Percentiles rank a stretch among this genome's conserved stretches.
These are phyloP conservation scores for Mycena sanguinolenta DNA, from an alignment of 768 basidiomycete species.

Conservation along the genomic window DNA sequence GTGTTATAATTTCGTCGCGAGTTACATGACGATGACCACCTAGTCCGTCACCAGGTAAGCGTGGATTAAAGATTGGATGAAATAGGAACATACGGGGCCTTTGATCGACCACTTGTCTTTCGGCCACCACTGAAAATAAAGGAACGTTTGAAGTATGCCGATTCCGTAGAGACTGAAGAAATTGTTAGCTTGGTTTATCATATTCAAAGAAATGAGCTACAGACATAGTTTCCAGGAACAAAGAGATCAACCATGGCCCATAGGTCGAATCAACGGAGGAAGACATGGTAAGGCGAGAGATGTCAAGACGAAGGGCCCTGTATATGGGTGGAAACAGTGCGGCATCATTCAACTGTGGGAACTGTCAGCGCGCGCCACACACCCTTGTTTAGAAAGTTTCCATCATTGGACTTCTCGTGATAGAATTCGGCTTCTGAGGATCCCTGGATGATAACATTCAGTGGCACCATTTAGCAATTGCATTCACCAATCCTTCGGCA, in stretches of 20 bases:
- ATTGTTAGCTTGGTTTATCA: background rate
- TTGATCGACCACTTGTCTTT: background rate
- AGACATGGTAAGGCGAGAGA: background rate
- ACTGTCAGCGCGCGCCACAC: no score
- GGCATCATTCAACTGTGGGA: no score
- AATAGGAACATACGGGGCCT: background rate
- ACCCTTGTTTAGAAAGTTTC: no score
- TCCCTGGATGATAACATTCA: no score
- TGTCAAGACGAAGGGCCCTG: no score
- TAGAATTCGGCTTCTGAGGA: no score
- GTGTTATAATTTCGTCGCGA: no score
- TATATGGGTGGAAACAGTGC: no score
- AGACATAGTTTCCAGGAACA: constrained; percentile 27
- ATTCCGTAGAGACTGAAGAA: constrained; percentile 24
- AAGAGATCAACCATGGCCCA: constrained; percentile 24
- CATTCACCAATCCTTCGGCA: no score
- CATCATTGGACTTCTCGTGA: no score
- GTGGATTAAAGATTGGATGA: no score
- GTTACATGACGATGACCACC: constrained; percentile 20
- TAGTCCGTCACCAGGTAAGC: background rate
- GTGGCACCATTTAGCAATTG: no score
- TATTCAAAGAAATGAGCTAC: background rate
- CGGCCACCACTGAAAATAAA: constrained; percentile 25
- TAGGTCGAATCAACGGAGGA: constrained; percentile 22
- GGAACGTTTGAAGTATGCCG: constrained; percentile 7